Percentiles rank a stretch among this genome's conserved stretches.
Evolutionary conservation across 2,329 filamentous ascomycete species (phyloP).

Genomic region (Cordyceps tenuipes): DNA sequence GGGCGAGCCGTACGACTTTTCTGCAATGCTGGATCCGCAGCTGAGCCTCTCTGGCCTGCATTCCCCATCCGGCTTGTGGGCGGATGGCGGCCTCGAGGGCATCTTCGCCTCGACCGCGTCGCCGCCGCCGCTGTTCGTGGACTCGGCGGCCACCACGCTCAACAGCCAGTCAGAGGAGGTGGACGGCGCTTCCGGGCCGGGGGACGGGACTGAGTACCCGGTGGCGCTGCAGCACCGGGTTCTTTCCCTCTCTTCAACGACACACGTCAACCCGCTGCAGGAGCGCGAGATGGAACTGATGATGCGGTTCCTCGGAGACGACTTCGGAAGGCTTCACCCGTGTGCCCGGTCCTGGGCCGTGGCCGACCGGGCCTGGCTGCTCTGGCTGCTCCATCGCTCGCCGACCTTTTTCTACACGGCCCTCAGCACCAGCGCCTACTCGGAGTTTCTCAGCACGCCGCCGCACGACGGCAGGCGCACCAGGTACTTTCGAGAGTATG

Average conservation of each 20-base stretch:
- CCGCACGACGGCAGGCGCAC: not conserved
- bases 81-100: not conserved
- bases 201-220: too few species aligned
- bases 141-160: not conserved
- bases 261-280: not conserved
- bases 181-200: not conserved
- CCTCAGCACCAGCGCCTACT: constrained; percentile 4
- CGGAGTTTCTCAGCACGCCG: not conserved
- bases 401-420: constrained; percentile 1
- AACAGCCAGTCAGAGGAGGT: too few species aligned
- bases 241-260: not conserved
- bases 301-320: not conserved
- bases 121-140: not conserved
- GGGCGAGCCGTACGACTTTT: not conserved
- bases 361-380: not conserved
- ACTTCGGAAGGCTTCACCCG: not conserved
- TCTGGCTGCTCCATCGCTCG: constrained; percentile 1
- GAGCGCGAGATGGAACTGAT: not conserved
- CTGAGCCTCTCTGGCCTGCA: not conserved
- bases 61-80: not conserved
- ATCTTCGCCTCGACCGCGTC: not conserved
- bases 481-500: not conserved
- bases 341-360: not conserved
- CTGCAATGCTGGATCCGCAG: not conserved
- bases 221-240: not conserved